Conservation (phyloP, 1,139 yeast species). For the Protomyces arabidopsidicola region DNA sequence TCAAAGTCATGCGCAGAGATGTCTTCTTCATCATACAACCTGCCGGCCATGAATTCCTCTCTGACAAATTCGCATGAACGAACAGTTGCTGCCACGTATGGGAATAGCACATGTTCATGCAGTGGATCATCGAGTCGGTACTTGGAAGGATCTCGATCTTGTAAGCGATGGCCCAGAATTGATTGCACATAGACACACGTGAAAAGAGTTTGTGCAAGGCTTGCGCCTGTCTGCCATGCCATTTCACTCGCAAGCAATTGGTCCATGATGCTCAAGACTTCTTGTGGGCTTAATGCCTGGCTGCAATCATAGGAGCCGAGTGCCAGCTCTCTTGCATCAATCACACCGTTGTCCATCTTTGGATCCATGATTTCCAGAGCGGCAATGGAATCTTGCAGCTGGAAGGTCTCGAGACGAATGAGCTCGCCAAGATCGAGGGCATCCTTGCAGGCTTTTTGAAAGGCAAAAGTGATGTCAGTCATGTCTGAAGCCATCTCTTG, state of each 20-base stretch:
- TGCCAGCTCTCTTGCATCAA: slow-evolving; percentile 1
- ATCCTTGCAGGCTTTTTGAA: slow-evolving; percentile 3
- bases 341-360: slow-evolving; percentile 30
- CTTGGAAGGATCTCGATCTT: neutral
- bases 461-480: slow-evolving; percentile 7
- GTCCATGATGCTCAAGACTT: slow-evolving; percentile 21
- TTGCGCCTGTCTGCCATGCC: slow-evolving; percentile 28
- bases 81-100: slow-evolving; percentile 23
- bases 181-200: slow-evolving; percentile 25
- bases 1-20: slow-evolving; percentile 17
- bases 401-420: slow-evolving; percentile 20
- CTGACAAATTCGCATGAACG: slow-evolving; percentile 11
- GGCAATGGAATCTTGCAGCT: slow-evolving; percentile 29
- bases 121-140: neutral
- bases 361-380: slow-evolving; percentile 31
- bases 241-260: slow-evolving; percentile 25
- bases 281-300: neutral
- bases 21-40: slow-evolving; percentile 27
- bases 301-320: slow-evolving; percentile 3
- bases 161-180: neutral
- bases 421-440: slow-evolving; percentile 25
- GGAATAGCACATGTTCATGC: slow-evolving; percentile 17
- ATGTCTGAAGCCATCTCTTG: neutral
- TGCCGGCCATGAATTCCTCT: slow-evolving; percentile 15
- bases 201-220: slow-evolving; percentile 28